These are phyloP conservation scores for Saccharomycopsis fermentans DNA, from an alignment of 805 yeast species.

Conservation along the genomic window DNA sequence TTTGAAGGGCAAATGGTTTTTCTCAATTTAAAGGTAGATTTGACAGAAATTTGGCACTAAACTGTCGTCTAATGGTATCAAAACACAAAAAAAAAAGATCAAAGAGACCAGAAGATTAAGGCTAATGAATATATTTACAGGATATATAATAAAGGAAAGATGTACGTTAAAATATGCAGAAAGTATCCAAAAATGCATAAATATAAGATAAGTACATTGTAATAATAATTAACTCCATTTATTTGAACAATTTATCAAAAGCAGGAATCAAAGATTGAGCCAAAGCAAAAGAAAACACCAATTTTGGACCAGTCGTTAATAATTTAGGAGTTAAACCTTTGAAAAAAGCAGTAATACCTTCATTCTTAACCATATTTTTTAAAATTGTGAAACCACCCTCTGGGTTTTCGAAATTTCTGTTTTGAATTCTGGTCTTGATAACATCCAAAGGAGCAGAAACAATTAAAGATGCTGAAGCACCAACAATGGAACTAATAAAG, in stretches of 20 bases:
- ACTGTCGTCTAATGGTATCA: too few species aligned
- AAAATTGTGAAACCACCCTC: conserved; percentile 88
- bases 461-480: conserved; percentile 93
- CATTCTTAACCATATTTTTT: conserved; percentile 86
- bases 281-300: conserved; percentile 94
- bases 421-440: conserved; percentile 96
- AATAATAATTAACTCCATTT: not conserved
- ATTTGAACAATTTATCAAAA: conserved; percentile 51
- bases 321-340: conserved; percentile 95
- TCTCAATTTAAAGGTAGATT: too few species aligned
- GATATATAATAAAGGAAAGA: not conserved
- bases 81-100: too few species aligned
- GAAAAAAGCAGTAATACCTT: conserved; percentile 84
- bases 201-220: not conserved
- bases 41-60: too few species aligned
- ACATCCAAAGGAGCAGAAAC: conserved; percentile 98
- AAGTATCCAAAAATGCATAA: not conserved
- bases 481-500: conserved; percentile 87
- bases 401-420: conserved; percentile 89
- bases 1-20: too few species aligned
- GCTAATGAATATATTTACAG: not conserved
- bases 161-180: not conserved
- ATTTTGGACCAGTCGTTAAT: conserved; percentile 95
- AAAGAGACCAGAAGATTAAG: too few species aligned
- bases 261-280: conserved; percentile 97